phyloP scores from a whole-genome alignment of 148 eudicot species.

The Fallopia convolvulus region DNA sequence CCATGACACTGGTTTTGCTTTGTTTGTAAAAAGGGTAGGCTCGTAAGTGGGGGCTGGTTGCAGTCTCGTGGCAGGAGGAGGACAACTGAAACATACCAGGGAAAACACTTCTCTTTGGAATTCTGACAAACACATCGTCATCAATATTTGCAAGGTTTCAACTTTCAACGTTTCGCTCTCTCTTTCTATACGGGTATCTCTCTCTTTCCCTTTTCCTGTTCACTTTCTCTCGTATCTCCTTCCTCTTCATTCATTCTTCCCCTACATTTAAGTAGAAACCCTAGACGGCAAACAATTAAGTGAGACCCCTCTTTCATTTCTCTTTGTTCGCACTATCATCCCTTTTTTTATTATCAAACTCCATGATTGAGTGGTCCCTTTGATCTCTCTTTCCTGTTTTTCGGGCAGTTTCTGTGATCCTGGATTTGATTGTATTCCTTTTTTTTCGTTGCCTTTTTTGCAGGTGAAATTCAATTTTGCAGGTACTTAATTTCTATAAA shows the following conservation, averaged over 20 bases:
- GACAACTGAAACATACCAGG: background rate
- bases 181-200: background rate
- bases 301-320: background rate
- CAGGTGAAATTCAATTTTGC: background rate
- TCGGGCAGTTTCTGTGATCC: background rate
- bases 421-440: constrained; percentile 2
- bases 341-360: background rate
- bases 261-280: background rate
- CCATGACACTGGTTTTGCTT: too few relatives aligned
- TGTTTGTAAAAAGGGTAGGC: too few relatives aligned
- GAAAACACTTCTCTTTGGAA: background rate
- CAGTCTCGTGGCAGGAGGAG: background rate
- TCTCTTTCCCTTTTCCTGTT: background rate
- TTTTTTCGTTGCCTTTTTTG: background rate
- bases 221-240: background rate
- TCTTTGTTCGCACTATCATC: background rate
- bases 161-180: background rate
- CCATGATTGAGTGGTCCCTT: background rate
- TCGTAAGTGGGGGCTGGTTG: too few relatives aligned
- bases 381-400: background rate
- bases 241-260: background rate
- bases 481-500: background rate
- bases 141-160: background rate
- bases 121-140: background rate
- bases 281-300: constrained; percentile 3